Percentiles rank a stretch among this genome's conserved stretches.
phyloP scores from a whole-genome alignment of 2,329 filamentous ascomycete genomes.

The Monosporascus sp. region DNA sequence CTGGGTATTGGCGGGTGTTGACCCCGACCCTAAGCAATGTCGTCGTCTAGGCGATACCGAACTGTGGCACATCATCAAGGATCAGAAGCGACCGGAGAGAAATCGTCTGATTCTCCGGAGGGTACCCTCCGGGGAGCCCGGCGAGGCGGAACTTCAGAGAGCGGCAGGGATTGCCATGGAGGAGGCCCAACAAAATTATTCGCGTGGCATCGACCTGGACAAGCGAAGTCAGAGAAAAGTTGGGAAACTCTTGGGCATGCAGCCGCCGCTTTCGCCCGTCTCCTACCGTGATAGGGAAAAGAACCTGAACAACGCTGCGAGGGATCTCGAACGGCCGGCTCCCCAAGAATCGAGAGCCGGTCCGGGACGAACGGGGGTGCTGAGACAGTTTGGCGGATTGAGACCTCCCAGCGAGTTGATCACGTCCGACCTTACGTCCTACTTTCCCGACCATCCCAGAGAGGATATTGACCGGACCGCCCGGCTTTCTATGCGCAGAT shows the following conservation, averaged over 20 bases:
- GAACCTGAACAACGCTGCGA: constrained; percentile 55
- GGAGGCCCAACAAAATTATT: constrained; percentile 71
- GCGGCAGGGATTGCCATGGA: constrained; percentile 87
- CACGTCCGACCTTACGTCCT: constrained; percentile 90
- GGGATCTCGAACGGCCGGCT: constrained; percentile 52
- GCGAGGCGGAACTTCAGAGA: constrained; percentile 76
- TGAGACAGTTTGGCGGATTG: constrained; percentile 84
- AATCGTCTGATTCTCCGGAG: constrained; percentile 87
- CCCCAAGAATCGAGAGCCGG: constrained; percentile 42
- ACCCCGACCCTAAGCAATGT: constrained; percentile 76
- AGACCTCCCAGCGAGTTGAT: constrained; percentile 95
- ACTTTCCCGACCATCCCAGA: constrained; percentile 91
- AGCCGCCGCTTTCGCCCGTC: constrained; percentile 80
- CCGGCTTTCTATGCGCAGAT: constrained; percentile 84
- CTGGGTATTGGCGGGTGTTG: constrained; percentile 81
- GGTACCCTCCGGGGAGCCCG: constrained; percentile 87
- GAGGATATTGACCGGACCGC: constrained; percentile 96
- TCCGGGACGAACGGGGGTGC: constrained; percentile 45
- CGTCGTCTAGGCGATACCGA: constrained; percentile 81
- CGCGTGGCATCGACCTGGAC: constrained; percentile 59
- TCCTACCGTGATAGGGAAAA: constrained; percentile 66
- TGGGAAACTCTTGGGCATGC: constrained; percentile 75
- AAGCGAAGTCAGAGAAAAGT: constrained; percentile 81
- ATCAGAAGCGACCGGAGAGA: constrained; percentile 76
- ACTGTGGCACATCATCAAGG: constrained; percentile 84